phyloP scores from a whole-genome alignment of 129 eudicot genomes.

The Chrysanthemum lavandulifolium region DNA sequence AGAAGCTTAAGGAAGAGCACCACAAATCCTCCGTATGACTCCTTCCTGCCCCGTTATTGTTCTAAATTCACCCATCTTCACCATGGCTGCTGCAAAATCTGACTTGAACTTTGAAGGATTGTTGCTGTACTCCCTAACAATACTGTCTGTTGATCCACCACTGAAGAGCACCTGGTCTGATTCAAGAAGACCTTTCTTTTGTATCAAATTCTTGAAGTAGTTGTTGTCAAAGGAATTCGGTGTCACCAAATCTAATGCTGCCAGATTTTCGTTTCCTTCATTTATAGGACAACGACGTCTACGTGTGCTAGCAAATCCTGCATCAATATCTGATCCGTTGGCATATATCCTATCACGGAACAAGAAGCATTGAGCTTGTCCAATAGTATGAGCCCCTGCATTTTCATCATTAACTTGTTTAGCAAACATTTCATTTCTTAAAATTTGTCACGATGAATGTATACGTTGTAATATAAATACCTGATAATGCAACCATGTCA shows the following conservation, averaged over 20 bases:
- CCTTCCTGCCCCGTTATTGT: conserved; percentile 58
- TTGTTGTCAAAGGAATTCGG: too few species aligned
- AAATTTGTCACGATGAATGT: too few species aligned
- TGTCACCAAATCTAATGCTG: conserved; percentile 14
- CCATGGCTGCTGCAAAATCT: conserved; percentile 72
- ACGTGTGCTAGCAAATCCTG: conserved; percentile 43
- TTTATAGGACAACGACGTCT: conserved; percentile 44
- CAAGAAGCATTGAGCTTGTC: conserved; percentile 55
- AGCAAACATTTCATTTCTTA: too few species aligned
- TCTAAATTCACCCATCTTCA: conserved; percentile 63
- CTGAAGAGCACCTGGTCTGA: too few species aligned
- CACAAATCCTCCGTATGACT: conserved; percentile 52
- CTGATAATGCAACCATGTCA: conserved; percentile 72
- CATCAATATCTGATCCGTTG: conserved; percentile 58
- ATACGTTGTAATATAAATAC: conserved; percentile 6
- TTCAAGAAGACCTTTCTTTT: too few species aligned
- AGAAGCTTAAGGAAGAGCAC: conserved; percentile 8
- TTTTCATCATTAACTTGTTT: background rate
- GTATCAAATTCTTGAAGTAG: too few species aligned
- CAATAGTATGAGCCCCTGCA: conserved; percentile 70
- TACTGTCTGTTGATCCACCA: background rate
- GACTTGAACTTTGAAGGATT: conserved; percentile 39
- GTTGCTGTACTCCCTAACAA: conserved; percentile 42
- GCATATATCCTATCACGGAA: conserved; percentile 61
- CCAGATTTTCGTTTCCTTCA: conserved; percentile 48